These are phyloP conservation scores for Phyllosticta paracitricarpa DNA, from an alignment of 2,329 filamentous ascomycete genomes.

Conservation along the genomic window DNA sequence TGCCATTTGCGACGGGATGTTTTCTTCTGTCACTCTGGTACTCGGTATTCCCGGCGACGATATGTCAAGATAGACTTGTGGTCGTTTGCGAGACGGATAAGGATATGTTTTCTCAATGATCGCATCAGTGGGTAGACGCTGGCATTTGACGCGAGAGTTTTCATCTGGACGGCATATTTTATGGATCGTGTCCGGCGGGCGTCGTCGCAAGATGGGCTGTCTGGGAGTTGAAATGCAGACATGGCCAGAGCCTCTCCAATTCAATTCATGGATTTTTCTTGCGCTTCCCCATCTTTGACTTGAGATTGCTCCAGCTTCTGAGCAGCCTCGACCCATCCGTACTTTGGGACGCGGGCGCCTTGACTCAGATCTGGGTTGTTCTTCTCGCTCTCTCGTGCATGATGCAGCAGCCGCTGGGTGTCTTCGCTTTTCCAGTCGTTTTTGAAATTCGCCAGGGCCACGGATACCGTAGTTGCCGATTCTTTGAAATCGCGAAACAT, in stretches of 20 bases:
- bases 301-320: slow-evolving; percentile 12
- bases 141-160: neutral
- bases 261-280: neutral
- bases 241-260: neutral
- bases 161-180: neutral
- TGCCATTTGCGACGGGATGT: too few species aligned
- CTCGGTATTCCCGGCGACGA: too few species aligned
- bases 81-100: neutral
- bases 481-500: slow-evolving; percentile 30
- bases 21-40: too few species aligned
- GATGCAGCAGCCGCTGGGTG: slow-evolving; percentile 25
- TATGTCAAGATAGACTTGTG: too few species aligned
- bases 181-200: neutral
- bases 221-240: neutral
- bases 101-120: neutral
- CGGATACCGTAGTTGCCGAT: slow-evolving; percentile 25
- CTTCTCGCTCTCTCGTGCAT: slow-evolving; percentile 26
- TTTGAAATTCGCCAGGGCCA: slow-evolving; percentile 28
- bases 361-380: slow-evolving; percentile 28
- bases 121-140: neutral
- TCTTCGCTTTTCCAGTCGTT: slow-evolving; percentile 28
- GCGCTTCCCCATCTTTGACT: slow-evolving; percentile 11
- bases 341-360: slow-evolving; percentile 22
- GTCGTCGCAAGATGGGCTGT: neutral
- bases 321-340: slow-evolving; percentile 30